Base-by-base conservation (phyloP, 2,329 filamentous ascomycete species). In the Diplocarpon mali region DNA sequence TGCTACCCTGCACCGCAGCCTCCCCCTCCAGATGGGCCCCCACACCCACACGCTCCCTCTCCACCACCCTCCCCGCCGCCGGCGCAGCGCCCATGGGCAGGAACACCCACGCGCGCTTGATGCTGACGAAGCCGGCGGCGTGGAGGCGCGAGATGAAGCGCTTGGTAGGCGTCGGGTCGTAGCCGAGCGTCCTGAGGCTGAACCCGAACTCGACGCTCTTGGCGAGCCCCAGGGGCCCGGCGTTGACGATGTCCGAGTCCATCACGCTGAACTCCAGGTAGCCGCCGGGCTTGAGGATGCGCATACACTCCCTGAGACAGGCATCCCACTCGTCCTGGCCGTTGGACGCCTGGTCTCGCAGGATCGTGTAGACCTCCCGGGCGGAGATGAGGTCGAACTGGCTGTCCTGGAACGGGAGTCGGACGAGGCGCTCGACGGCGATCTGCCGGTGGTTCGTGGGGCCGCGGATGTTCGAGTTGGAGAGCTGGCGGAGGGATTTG, bases 351-450 rank as follows among this genome's bases (percentile, higher is more conserved):
- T 74, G 71, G 32, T 82, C 78, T 64, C 90, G 92, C 57, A 98
- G 77, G 32, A 93, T 74, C 42, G 82, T 78, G 65, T 95, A 85
- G 38, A 98, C 74, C 46, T 89, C 85, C 30, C 90, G 83, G 1
- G 89, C 87, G 2, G 86, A 95, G 58, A 98, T 78, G 52, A 95
- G 78, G 59, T 96, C 90, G 58, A 98, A 98, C 62, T 89, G 80
- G 53, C 80, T 78, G 58, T 86, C 78, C 7, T 79, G 76, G 66
- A 96, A 98, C 0, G 92, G 92, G 1, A 98, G 75, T 48, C 77
- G 78, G 64, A 82, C 87, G 11, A 95, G 70, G 40, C 79, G 76
- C 32, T 84, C 73, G 2, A 95, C 85, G 2, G 80, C 78, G 20
- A 93, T 78, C 56, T 85, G 83, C 49, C 83, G 79, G 68, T 96